These are phyloP conservation scores for Hyparrhenia diplandra DNA, from an alignment of 176 grass and related monocot species.

Conservation along the genomic window DNA sequence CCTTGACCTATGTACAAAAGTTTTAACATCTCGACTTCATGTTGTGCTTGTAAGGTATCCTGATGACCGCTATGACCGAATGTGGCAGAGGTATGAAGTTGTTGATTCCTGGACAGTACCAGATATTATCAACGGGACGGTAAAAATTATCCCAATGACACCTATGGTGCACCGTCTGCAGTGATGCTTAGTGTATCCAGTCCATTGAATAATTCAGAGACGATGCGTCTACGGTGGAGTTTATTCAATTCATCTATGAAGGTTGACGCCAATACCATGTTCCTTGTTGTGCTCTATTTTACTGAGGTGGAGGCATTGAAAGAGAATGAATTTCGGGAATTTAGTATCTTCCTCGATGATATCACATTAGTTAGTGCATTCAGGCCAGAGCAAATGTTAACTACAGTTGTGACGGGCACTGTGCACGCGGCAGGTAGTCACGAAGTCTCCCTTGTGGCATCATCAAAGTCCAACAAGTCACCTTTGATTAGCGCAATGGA, in stretches of 20 bases:
- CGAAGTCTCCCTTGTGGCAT: neutral
- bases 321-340: constrained; percentile 3
- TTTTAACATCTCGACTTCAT: neutral
- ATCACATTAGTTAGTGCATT: neutral
- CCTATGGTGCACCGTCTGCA: constrained; percentile 6
- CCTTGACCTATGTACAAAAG: neutral
- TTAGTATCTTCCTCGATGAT: constrained; percentile 29
- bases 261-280: too few relatives aligned
- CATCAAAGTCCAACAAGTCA: neutral
- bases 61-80: constrained; percentile 30
- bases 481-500: constrained; percentile 42
- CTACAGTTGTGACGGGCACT: neutral
- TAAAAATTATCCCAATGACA: neutral
- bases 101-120: neutral
- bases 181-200: constrained; percentile 29
- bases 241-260: too few relatives aligned
- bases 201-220: neutral
- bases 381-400: neutral
- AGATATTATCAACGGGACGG: neutral
- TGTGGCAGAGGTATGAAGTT: constrained; percentile 13
- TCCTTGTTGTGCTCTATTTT: neutral
- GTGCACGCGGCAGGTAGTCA: neutral
- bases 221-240: too few relatives aligned
- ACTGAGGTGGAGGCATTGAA: neutral
- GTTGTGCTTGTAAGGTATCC: constrained; percentile 13